A percentile compares a stretch with the other conserved stretches of the same genome.
phyloP scores from a whole-genome alignment of 2,329 filamentous ascomycete genomes.

The Sphaerostilbella broomeana region DNA sequence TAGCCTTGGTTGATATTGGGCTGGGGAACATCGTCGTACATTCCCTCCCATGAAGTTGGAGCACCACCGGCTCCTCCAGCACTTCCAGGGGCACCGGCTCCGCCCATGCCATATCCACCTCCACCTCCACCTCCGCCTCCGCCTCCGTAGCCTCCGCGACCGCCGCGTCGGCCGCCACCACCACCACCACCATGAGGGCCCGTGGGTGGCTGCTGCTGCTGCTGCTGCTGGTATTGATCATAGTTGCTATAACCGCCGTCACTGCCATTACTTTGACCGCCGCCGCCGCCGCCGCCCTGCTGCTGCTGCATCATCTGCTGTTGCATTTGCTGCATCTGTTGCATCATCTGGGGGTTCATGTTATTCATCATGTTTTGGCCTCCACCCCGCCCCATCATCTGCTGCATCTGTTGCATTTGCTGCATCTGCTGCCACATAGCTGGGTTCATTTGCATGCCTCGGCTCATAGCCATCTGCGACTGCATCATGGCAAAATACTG shows the following conservation, averaged over 20 bases:
- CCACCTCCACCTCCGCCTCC: conserved; percentile 26
- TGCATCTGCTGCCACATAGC: conserved; percentile 71
- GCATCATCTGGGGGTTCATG: conserved; percentile 50
- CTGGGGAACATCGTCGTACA: conserved; percentile 94
- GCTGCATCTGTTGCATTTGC: conserved; percentile 66
- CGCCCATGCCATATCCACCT: conserved; percentile 25
- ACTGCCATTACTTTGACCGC: no score
- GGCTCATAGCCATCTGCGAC: conserved; percentile 82
- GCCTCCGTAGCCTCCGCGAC: conserved; percentile 22
- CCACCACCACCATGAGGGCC: conserved; percentile 16
- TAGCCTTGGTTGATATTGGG: conserved; percentile 54
- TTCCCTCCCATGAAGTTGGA: conserved; percentile 91
- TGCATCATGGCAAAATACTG: conserved; percentile 95
- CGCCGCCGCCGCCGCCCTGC: conserved; percentile 22
- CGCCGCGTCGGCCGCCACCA: conserved; percentile 15
- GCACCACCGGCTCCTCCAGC: conserved; percentile 53
- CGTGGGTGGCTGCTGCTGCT: conserved; percentile 41
- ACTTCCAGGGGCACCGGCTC: no score
- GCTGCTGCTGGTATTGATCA: conserved; percentile 40
- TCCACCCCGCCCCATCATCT: conserved; percentile 43
- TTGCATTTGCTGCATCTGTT: conserved; percentile 48
- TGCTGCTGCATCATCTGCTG: conserved; percentile 37
- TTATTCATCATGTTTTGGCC: conserved; percentile 35
- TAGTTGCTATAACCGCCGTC: conserved; percentile 26
- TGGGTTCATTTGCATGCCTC: conserved; percentile 65